These are phyloP conservation scores for Cladosporium phlei DNA, from an alignment of 2,329 filamentous ascomycete species.

Conservation along the genomic window DNA sequence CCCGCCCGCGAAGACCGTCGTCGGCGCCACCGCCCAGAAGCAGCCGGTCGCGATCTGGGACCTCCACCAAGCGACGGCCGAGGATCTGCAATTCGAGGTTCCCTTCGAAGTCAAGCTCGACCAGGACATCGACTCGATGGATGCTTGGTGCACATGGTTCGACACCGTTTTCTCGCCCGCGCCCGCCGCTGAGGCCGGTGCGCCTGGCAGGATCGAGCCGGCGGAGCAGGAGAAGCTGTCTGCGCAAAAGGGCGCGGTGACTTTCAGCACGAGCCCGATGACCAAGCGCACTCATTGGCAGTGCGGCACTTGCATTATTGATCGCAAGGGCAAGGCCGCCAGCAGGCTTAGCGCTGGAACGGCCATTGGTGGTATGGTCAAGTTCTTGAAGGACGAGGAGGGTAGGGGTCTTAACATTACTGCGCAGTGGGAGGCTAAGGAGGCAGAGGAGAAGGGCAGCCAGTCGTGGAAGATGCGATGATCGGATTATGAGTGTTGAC, in stretches of 20 bases:
- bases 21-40: conserved; percentile 42
- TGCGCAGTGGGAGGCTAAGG: conserved; percentile 34
- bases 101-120: conserved; percentile 60
- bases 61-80: conserved; percentile 64
- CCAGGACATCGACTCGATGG: conserved; percentile 62
- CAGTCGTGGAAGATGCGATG: conserved; percentile 32
- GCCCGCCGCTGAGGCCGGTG: conserved; percentile 43
- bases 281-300: conserved; percentile 84
- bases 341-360: conserved; percentile 6
- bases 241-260: conserved; percentile 60
- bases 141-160: conserved; percentile 89
- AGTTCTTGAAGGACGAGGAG: conserved; percentile 28
- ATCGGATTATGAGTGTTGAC: not conserved
- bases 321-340: conserved; percentile 47
- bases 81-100: conserved; percentile 71
- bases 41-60: conserved; percentile 70
- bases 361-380: conserved; percentile 7
- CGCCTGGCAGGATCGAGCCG: conserved; percentile 43
- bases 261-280: conserved; percentile 81
- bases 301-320: conserved; percentile 70
- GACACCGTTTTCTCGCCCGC: conserved; percentile 82
- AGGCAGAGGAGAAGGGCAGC: conserved; percentile 21
- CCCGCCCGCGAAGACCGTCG: conserved; percentile 13
- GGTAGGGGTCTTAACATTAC: conserved; percentile 37
- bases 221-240: conserved; percentile 35